A percentile compares a stretch with the other conserved stretches of the same genome.
phyloP scores from a whole-genome alignment of 78 protist species.

The Dictyostelium purpureum region DNA sequence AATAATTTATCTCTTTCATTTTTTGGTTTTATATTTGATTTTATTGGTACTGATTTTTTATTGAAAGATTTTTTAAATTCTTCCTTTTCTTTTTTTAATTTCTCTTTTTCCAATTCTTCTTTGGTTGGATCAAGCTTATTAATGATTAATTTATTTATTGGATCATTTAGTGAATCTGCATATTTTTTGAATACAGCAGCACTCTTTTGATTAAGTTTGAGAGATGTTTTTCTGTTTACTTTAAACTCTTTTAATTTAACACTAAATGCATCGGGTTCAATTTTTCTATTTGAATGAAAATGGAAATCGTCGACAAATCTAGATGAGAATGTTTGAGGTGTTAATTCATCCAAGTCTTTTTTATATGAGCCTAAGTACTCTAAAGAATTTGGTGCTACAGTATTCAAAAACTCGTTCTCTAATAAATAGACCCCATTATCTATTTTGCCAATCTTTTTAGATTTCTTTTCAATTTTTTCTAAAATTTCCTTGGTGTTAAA shows the following conservation, averaged over 20 bases:
- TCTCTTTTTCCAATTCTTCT: neutral
- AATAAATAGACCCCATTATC: neutral
- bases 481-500: neutral
- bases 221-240: neutral
- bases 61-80: neutral
- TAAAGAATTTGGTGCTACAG: neutral
- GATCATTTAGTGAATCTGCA: constrained; percentile 48
- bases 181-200: neutral
- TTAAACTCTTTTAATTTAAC: neutral
- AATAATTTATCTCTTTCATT: neutral
- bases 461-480: neutral
- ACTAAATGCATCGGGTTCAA: constrained; percentile 16
- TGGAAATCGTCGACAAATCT: constrained; percentile 34
- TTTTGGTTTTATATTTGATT: neutral
- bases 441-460: neutral
- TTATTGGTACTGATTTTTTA: neutral
- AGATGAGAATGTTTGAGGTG: neutral
- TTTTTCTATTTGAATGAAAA: neutral
- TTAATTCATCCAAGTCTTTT: neutral
- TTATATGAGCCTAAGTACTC: neutral
- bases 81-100: neutral
- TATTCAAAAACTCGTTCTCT: neutral
- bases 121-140: neutral
- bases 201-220: neutral
- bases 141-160: constrained; percentile 7